phyloP scores from a whole-genome alignment of 257 asterid species.

The Nicotiana obtusifolia region DNA sequence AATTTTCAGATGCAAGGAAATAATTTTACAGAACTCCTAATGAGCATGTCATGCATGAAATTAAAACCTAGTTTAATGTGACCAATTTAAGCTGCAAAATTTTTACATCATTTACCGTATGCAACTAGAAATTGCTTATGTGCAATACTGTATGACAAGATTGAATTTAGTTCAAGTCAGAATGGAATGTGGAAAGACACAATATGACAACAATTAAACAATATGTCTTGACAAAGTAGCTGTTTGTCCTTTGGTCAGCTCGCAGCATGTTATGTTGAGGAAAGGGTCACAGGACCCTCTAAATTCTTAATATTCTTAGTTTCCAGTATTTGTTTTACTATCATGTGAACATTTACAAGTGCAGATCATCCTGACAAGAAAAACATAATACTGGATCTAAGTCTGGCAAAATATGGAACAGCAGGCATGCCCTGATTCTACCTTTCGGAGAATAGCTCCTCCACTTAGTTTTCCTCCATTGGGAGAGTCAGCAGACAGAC shows the following conservation, averaged over 20 bases:
- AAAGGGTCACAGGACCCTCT: not conserved
- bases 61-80: not conserved
- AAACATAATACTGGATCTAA: not conserved
- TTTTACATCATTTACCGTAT: not conserved
- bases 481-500: constrained; percentile 25
- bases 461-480: constrained; percentile 27
- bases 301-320: not conserved
- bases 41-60: not conserved
- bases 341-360: not conserved
- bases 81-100: not conserved
- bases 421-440: constrained; percentile 15
- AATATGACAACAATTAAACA: not conserved
- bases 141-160: not conserved
- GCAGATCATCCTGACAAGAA: not conserved
- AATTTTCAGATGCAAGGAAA: not conserved
- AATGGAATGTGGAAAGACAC: not conserved
- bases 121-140: not conserved
- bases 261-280: not conserved
- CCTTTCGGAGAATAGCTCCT: constrained; percentile 60
- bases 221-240: not conserved
- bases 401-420: not conserved
- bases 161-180: not conserved
- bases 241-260: not conserved
- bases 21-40: not conserved
- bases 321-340: not conserved